A percentile compares a stretch with the other conserved stretches of the same genome.
Evolutionary conservation across 75 land plant genomes (phyloP).

Genomic region (Adiantum capillusveneris): DNA sequence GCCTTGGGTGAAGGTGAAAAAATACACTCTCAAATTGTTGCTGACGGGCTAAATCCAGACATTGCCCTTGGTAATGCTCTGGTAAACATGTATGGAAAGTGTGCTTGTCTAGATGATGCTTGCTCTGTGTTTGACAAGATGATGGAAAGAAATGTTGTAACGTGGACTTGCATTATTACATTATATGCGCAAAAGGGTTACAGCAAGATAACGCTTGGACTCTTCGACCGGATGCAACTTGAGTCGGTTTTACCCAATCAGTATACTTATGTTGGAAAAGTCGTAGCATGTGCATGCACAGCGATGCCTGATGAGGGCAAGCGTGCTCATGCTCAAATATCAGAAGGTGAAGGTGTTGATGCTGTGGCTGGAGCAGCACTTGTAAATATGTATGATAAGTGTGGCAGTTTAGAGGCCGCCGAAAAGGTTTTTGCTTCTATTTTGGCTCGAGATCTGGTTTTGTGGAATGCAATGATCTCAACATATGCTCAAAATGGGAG

Average conservation of each 20-base stretch:
- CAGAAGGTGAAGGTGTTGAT: conserved; percentile 1
- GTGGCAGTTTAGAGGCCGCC: conserved; percentile 14
- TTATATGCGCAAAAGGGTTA: conserved; percentile 13
- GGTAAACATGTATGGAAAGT: conserved; percentile 16
- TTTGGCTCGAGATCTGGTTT: conserved; percentile 11
- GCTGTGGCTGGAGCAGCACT: conserved; percentile 4
- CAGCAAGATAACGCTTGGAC: not conserved
- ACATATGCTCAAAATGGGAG: conserved; percentile 8
- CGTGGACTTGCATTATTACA: conserved; percentile 28
- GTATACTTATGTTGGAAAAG: conserved; percentile 7
- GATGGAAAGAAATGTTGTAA: conserved; percentile 23
- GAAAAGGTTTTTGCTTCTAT: conserved; percentile 8
- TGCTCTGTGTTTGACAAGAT: conserved; percentile 21
- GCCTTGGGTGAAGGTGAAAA: conserved; percentile 34
- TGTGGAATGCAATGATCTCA: conserved; percentile 30
- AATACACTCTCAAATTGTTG: not conserved
- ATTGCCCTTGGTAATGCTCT: conserved; percentile 14
- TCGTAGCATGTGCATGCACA: conserved; percentile 7
- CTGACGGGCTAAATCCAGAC: conserved; percentile 1
- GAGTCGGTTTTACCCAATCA: conserved; percentile 17
- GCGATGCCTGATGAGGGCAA: conserved; percentile 3
- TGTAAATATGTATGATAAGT: conserved; percentile 9
- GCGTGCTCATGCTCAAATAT: conserved; percentile 13
- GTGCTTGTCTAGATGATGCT: conserved; percentile 11
- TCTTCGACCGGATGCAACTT: conserved; percentile 22